Base-by-base conservation (phyloP, 1,139 yeast genomes). In the Debaryomyces singareniensis region DNA sequence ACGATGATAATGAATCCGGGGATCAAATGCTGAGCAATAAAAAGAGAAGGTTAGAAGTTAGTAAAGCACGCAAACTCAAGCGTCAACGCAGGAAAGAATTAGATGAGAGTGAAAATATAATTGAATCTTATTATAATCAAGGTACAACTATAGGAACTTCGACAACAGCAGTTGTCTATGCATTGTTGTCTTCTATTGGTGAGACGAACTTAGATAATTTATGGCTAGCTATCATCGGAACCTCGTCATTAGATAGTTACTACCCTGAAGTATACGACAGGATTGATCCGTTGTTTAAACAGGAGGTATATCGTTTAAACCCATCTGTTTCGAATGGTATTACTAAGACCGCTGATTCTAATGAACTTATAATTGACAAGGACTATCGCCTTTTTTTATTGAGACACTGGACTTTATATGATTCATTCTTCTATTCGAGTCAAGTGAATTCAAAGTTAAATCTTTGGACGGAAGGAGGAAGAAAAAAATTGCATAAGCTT, bases 361-460 rank as follows among this genome's bases (percentile, higher is more conserved):
- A 76, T 2, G 58, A 77, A 2, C 58, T 89, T 15, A 68, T 71
- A 18, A 65, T 86, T 11, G 96, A 85, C 46, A 73, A 80, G 24
- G 98, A 93, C 51, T 91, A 85, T 54, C 80, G 87, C 35, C 61
- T 93, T 28, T 93, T 89, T 51, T 61, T 93, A 28, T 65, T 91
- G 33, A 78, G 97, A 29, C 96, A 91, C 53, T 89, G 97, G 85
- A 83, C 95, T 4, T 60, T 93, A 14, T 91, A 91, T 55, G 95
- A 91, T 42, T 72, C 96, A 35, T 87, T 93, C 59, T 75, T 77
- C 48, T 93, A 87, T 52, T 86, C 96, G 15, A 80, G 87, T 38
- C 91, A 81, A 49, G 87, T 91, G 25, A 86, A 89, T 44, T 82
- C 97, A 14, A 85, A 87, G 50, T 63, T 91, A 36, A 78, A 79